phyloP scores from a whole-genome alignment of 306 rosid genomes.

The Fragaria iinumae region DNA sequence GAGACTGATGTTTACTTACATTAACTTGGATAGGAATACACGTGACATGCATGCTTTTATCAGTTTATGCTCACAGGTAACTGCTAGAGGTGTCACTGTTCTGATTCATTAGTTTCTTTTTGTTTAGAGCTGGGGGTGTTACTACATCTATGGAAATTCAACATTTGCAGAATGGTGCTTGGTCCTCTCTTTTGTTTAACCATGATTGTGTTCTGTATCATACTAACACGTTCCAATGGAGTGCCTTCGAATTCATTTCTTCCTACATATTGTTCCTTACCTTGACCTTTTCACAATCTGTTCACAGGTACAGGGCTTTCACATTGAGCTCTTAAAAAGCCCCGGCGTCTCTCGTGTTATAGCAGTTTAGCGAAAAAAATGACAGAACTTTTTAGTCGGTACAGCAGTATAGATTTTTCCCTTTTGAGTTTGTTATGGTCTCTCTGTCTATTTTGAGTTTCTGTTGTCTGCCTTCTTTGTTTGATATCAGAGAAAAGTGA shows the following conservation, averaged over 20 bases:
- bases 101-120: conserved; percentile 5
- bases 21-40: conserved; percentile 54
- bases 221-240: conserved; percentile 3
- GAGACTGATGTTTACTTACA: conserved; percentile 63
- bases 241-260: background rate
- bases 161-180: background rate
- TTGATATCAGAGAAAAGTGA: too few species aligned
- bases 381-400: too few species aligned
- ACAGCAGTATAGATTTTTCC: too few species aligned
- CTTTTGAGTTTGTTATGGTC: background rate
- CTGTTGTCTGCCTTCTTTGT: background rate
- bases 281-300: background rate
- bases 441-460: background rate
- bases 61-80: conserved; percentile 24
- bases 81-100: conserved; percentile 23
- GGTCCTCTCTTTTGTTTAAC: conserved; percentile 4
- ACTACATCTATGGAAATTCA: background rate
- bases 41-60: conserved; percentile 43
- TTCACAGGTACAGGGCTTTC: background rate
- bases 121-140: conserved; percentile 10
- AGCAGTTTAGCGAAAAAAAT: too few species aligned
- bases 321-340: background rate
- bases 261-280: background rate
- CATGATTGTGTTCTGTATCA: conserved; percentile 5
- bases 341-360: background rate